Conservation (phyloP, 306 rosid species). For the Hippophae gyantsensis region DNA sequence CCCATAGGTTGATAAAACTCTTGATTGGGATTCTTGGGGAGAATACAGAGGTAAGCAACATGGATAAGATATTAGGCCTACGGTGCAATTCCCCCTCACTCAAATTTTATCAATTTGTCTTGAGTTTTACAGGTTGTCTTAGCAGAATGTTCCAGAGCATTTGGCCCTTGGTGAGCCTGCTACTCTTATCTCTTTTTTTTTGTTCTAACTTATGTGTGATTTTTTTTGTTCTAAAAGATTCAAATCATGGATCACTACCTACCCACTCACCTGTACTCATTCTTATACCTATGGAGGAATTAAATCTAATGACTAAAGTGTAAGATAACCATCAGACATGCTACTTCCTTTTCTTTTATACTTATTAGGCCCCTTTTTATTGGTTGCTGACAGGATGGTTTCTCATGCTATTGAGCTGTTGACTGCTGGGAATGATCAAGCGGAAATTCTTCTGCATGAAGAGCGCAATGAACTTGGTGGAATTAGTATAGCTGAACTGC, state of each 20-base stretch:
- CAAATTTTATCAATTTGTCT: constrained; percentile 19
- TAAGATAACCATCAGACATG: not conserved
- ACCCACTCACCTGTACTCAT: too few relatives aligned
- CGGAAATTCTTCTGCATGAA: constrained; percentile 70
- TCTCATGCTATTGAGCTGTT: constrained; percentile 79
- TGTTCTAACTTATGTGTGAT: not conserved
- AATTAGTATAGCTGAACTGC: constrained; percentile 78
- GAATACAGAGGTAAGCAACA: constrained; percentile 64
- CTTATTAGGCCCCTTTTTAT: constrained; percentile 15
- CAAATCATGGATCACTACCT: too few relatives aligned
- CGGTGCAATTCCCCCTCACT: constrained; percentile 2
- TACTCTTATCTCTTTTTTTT: constrained; percentile 2
- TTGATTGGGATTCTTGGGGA: constrained; percentile 77
- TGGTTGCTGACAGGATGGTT: constrained; percentile 64
- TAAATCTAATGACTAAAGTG: too few relatives aligned
- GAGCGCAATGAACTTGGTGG: constrained; percentile 71
- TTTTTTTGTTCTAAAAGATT: not conserved
- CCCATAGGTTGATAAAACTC: constrained; percentile 58
- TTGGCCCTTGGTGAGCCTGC: constrained; percentile 90
- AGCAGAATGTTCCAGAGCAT: constrained; percentile 82
- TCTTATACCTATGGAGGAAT: too few relatives aligned
- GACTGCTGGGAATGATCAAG: constrained; percentile 79
- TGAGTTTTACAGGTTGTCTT: constrained; percentile 69
- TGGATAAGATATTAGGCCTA: constrained; percentile 3
- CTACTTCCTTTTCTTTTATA: constrained; percentile 13